Percentiles rank a stretch among this genome's conserved stretches.
Conservation (phyloP, 805 yeast species). For the Metschnikowia arizonensis region DNA sequence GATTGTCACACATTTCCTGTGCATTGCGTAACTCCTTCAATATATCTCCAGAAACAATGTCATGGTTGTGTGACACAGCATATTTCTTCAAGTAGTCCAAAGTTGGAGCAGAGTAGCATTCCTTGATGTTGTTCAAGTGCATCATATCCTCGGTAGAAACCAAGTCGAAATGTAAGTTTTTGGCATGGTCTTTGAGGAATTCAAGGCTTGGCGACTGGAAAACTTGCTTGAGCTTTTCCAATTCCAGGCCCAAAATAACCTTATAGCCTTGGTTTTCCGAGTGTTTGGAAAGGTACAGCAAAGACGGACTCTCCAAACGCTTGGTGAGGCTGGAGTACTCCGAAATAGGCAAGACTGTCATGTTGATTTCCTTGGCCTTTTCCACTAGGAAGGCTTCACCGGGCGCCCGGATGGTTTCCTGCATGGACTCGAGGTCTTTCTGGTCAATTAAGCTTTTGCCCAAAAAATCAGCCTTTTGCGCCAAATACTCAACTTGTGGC, state of each 20-base stretch:
- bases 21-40: constrained; percentile 8
- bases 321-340: constrained; percentile 9
- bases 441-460: constrained; percentile 9
- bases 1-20: not conserved
- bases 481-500: constrained; percentile 16
- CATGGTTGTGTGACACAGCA: constrained; percentile 2
- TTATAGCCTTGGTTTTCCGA: constrained; percentile 5
- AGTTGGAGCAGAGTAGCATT: not conserved
- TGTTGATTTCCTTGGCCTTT: constrained; percentile 8
- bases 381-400: constrained; percentile 7
- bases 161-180: not conserved
- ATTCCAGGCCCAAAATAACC: constrained; percentile 5
- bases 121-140: constrained; percentile 3
- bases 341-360: constrained; percentile 8
- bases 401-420: constrained; percentile 6
- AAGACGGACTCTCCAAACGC: constrained; percentile 10
- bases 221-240: constrained; percentile 1
- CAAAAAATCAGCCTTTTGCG: constrained; percentile 10
- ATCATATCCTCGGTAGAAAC: not conserved
- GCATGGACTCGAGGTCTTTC: constrained; percentile 13
- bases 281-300: constrained; percentile 11
- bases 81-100: constrained; percentile 8
- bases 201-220: constrained; percentile 9
- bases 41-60: constrained; percentile 1
- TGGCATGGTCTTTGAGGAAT: constrained; percentile 10